Evolutionary conservation across 2,329 filamentous ascomycete genomes (phyloP), one percentile per base, ranked within the genome.

Genomic region (Calonectria crousiana): DNA sequence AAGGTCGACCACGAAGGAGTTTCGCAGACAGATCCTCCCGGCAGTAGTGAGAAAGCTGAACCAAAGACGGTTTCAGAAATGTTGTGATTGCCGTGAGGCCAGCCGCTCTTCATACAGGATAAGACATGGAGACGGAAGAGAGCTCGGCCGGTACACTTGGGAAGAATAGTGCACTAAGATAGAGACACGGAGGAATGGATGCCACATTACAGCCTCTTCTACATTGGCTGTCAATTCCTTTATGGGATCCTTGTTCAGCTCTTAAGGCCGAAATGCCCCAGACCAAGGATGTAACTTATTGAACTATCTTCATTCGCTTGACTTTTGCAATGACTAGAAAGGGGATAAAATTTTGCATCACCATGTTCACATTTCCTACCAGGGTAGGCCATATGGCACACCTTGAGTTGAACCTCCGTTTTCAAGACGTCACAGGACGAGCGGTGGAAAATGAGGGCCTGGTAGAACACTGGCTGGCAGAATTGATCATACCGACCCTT

Each of bases 11-110:
- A 69, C 18, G 72, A 66, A 36, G 67, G 70, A 47, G 28, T n/a
- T 9, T 64, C 47, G 30, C 41, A 72, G 52, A 70, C 68, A n/a
- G 23, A 51, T 58, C 4, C 74, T 53, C 47, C 72, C 20, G n/a
- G 36, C 6, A 60, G 47, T 13, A 70, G 47, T 16, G 74, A 76
- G 26, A 74, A 72, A 49, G 36, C 26, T 14, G 66, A 56, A 13
- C 14, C 44, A 32, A 69, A 67, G 28, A 69, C 34, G 11, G 69
- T 60, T 65, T 51, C 73, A n/a, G 69, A 72, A 38, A 72, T 41
- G 16, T 41, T 72, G 8, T 75, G 66, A 74, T 1, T 11, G 1
- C 11, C 10, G 18, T 9, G 1, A 18, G 16, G 28, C 6, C 0
- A 47, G 11, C 5, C 6, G 2, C 52, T 56, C 10, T 18, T 18